Evolutionary conservation across 768 basidiomycete genomes (phyloP).

Genomic region (Wakefieldia striispora): DNA sequence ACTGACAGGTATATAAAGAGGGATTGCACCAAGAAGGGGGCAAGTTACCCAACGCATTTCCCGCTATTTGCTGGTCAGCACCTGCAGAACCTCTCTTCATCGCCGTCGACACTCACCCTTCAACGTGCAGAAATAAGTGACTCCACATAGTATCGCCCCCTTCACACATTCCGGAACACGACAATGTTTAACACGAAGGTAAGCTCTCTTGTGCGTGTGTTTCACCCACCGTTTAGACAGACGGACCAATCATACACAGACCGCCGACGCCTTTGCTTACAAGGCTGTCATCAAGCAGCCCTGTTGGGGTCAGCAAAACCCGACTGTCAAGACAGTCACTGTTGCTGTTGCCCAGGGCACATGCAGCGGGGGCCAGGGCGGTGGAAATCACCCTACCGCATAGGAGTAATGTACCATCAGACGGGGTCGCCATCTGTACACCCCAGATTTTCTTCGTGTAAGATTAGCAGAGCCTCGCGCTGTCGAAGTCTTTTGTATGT

Average conservation of each 20-base stretch:
- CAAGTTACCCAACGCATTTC: constrained; percentile 1
- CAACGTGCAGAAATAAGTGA: constrained; percentile 1
- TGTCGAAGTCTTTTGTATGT: no score
- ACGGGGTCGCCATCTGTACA: no score
- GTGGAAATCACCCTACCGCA: no score
- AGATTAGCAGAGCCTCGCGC: no score
- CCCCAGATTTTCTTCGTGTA: no score
- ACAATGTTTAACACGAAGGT: constrained; percentile 15
- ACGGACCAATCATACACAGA: constrained; percentile 9
- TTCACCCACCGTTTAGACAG: not conserved
- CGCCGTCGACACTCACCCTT: not conserved
- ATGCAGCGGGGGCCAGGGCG: no score
- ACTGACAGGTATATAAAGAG: constrained; percentile 15
- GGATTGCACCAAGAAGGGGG: not conserved
- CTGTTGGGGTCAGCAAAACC: constrained; percentile 1
- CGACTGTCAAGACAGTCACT: not conserved
- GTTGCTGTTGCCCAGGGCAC: no score
- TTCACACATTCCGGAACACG: not conserved
- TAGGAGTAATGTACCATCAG: no score
- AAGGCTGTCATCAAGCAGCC: constrained; percentile 11
- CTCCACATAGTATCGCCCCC: not conserved
- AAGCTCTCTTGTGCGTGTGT: not conserved
- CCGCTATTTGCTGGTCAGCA: constrained; percentile 11
- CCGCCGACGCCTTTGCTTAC: not conserved
- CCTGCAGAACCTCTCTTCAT: not conserved